phyloP scores from a whole-genome alignment of 495 filamentous ascomycete genomes.

The Geoglossum glabrum region DNA sequence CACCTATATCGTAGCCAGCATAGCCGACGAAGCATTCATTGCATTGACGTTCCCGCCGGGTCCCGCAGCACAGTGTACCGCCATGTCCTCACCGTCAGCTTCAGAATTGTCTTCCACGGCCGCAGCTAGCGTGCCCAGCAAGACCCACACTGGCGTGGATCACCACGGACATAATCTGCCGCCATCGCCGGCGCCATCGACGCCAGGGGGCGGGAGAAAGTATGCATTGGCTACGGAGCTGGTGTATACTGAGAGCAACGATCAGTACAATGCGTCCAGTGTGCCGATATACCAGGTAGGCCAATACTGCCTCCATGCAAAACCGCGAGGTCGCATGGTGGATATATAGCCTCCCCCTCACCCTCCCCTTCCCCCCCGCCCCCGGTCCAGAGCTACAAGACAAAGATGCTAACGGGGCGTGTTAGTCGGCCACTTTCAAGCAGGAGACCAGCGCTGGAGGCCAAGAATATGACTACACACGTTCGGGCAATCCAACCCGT shows the following conservation, averaged over 20 bases:
- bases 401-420: background rate
- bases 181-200: constrained; percentile 86
- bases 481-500: constrained; percentile 87
- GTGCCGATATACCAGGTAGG: constrained; percentile 82
- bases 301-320: background rate
- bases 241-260: constrained; percentile 83
- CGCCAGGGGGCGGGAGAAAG: constrained; percentile 57
- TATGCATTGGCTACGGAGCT: constrained; percentile 92
- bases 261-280: constrained; percentile 89
- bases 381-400: background rate
- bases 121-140: constrained; percentile 28
- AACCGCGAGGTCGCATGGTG: no score
- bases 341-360: no score
- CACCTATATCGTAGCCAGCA: no score
- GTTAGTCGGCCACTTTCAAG: constrained; percentile 86
- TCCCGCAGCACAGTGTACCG: background rate
- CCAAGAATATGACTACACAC: constrained; percentile 90
- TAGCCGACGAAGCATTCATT: background rate
- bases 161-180: constrained; percentile 79
- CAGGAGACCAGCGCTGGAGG: constrained; percentile 62
- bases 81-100: background rate
- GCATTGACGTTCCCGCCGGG: no score
- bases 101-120: background rate
- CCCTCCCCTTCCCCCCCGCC: no score
- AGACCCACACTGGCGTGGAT: constrained; percentile 55